These are phyloP conservation scores for Sicyos edulis DNA, from an alignment of 306 rosid species.

Conservation along the genomic window DNA sequence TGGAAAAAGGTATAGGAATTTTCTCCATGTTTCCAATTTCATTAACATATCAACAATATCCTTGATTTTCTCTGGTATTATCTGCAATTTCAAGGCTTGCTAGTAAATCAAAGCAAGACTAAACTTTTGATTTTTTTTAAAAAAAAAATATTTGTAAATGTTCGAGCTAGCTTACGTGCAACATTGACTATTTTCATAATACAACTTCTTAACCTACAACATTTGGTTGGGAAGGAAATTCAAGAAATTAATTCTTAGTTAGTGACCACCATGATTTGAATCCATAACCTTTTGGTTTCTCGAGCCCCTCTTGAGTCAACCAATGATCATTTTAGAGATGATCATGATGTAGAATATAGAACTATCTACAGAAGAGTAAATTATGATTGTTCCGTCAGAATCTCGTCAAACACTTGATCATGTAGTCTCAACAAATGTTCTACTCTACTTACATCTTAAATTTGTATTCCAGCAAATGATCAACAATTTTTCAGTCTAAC, in stretches of 20 bases:
- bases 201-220: too few relatives aligned
- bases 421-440: not conserved
- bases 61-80: not conserved
- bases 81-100: not conserved
- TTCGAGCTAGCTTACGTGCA: too few relatives aligned
- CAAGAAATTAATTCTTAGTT: too few relatives aligned
- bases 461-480: not conserved
- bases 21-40: not conserved
- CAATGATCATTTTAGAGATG: too few relatives aligned
- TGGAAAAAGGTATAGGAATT: not conserved
- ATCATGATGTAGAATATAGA: not conserved
- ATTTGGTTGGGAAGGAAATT: too few relatives aligned
- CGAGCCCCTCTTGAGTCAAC: not conserved
- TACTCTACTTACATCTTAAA: not conserved
- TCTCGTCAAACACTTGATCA: not conserved
- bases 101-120: not conserved
- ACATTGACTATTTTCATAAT: too few relatives aligned
- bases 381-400: not conserved
- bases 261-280: too few relatives aligned
- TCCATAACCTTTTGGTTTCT: too few relatives aligned
- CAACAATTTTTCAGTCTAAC: not conserved
- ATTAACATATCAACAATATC: not conserved
- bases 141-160: too few relatives aligned
- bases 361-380: not conserved
- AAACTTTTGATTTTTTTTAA: not conserved